Conservation (phyloP, 2,329 filamentous ascomycete genomes). For the Esteya vermicola region DNA sequence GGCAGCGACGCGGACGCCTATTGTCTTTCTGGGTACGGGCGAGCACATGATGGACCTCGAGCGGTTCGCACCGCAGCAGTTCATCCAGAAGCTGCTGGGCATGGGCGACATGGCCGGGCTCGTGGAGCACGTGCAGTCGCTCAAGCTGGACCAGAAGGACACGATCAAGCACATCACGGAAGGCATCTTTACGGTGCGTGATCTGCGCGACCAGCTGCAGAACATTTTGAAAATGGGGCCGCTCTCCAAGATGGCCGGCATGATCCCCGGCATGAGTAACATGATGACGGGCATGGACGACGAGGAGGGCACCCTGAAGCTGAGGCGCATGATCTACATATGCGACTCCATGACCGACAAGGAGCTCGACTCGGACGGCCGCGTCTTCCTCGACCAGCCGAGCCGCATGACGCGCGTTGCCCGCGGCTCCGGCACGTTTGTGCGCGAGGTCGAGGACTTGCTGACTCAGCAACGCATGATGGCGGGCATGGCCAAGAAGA, state of each 20-base stretch:
- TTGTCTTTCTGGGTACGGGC: slow-evolving; percentile 94
- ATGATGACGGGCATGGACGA: slow-evolving; percentile 97
- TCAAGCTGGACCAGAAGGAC: slow-evolving; percentile 95
- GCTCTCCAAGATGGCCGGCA: slow-evolving; percentile 90
- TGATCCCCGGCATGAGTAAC: slow-evolving; percentile 90
- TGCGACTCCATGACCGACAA: slow-evolving; percentile 97
- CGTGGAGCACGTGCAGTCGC: slow-evolving; percentile 88
- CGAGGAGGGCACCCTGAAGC: slow-evolving; percentile 82
- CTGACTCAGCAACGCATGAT: slow-evolving; percentile 98
- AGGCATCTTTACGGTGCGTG: slow-evolving; percentile 88
- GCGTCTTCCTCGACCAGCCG: slow-evolving; percentile 84
- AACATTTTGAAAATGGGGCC: slow-evolving; percentile 99
- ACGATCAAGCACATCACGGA: slow-evolving; percentile 98
- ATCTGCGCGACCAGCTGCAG: slow-evolving; percentile 84
- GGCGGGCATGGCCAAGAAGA: slow-evolving; percentile 97
- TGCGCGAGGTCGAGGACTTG: slow-evolving; percentile 86
- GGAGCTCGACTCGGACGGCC: slow-evolving; percentile 90
- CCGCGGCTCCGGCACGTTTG: slow-evolving; percentile 75
- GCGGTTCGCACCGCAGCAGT: slow-evolving; percentile 81
- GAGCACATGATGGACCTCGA: slow-evolving; percentile 96
- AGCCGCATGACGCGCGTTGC: slow-evolving; percentile 87
- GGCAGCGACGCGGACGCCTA: slow-evolving; percentile 88
- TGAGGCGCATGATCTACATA: slow-evolving; percentile 98
- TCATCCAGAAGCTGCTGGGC: slow-evolving; percentile 83
- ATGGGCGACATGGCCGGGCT: slow-evolving; percentile 96